Evolutionary conservation across 495 filamentous ascomycete species (phyloP).

Genomic region (Annulohypoxylon nitens): DNA sequence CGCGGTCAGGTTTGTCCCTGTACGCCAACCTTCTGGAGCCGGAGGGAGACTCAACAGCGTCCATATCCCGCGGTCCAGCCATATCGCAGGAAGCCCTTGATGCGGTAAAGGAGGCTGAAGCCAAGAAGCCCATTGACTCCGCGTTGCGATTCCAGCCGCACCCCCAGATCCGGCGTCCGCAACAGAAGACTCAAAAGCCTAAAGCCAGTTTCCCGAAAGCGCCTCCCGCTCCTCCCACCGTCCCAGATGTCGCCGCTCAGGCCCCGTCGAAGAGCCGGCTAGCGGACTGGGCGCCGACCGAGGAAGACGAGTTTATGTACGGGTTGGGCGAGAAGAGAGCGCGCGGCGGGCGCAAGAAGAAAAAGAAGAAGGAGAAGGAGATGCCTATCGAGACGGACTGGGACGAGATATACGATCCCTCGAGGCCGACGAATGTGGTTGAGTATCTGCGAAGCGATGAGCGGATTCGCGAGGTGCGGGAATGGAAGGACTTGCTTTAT

Average conservation of each 20-base stretch:
- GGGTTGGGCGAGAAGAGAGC: slow-evolving; percentile 70
- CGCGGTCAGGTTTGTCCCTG: slow-evolving; percentile 63
- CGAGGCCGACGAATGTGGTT: slow-evolving; percentile 85
- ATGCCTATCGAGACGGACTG: slow-evolving; percentile 77
- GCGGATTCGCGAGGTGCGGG: slow-evolving; percentile 78
- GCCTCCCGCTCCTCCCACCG: slow-evolving; percentile 43
- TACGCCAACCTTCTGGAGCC: slow-evolving; percentile 70
- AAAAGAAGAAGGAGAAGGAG: slow-evolving; percentile 75
- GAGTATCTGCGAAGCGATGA: slow-evolving; percentile 91
- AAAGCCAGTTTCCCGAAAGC: slow-evolving; percentile 70
- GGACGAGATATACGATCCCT: slow-evolving; percentile 93
- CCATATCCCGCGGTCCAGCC: slow-evolving; percentile 83
- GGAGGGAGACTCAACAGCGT: slow-evolving; percentile 53
- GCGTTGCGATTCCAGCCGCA: slow-evolving; percentile 88
- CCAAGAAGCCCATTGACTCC: slow-evolving; percentile 81
- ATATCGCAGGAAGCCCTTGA: slow-evolving; percentile 71
- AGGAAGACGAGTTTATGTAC: slow-evolving; percentile 72
- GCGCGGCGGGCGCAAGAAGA: slow-evolving; percentile 82
- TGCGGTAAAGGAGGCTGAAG: slow-evolving; percentile 64
- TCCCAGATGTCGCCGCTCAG: slow-evolving; percentile 32
- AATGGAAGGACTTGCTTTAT: slow-evolving; percentile 91
- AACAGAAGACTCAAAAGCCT: slow-evolving; percentile 73
- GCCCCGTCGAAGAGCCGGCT: slow-evolving; percentile 72
- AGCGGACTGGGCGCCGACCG: slow-evolving; percentile 84
- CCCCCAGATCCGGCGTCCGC: slow-evolving; percentile 68